Base-by-base conservation (phyloP, 2,329 filamentous ascomycete species). In the Fusarium hainanense region DNA sequence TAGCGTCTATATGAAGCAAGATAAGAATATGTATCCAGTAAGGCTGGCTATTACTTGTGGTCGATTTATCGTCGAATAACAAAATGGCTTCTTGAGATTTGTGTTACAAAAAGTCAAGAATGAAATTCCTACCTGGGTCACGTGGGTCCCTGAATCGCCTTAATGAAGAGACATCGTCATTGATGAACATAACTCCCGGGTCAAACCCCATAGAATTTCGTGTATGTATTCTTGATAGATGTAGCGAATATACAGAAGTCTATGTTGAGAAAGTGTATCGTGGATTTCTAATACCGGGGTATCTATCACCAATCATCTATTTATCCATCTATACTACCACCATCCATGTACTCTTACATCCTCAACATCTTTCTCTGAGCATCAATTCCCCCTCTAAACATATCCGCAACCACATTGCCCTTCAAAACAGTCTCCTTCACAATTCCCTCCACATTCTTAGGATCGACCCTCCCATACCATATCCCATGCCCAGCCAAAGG, bases 391-490 rank as follows among this genome's bases (percentile, higher is more conserved):
- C 93, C 93, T 65, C 93, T 82, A 68, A 94, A 93, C 76, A 93
- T 81, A 65, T 94, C 90, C 28, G 82, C 83, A 30, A 96, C 88
- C 0, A 96, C 85, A 30, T 84, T 88, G 1, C 93, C 92, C 25
- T 83, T 83, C 9, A 89, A 46, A 1, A 96, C 80, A 7, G 93
- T 95, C 82, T 93, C 89, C 21, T 83, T 80, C 7, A 96, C 85
- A 48, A 96, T 87, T 0, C 92, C 93, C 76, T 94, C 90, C 0
- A 94, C 92, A 77, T 95, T 87, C 75, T 85, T 86, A 6, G 92
- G 90, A 70, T 91, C 90, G 3, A 96, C 90, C 42, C 93, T 82
- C 0, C 93, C 93, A 77, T 96, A 96, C 93, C 93, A 96, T 4
- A 96, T 87, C 1, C 92, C 92, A 74, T 88, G 88, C 0, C 92